Conservation (phyloP, 345 rosid species). For the Punica granatum region DNA sequence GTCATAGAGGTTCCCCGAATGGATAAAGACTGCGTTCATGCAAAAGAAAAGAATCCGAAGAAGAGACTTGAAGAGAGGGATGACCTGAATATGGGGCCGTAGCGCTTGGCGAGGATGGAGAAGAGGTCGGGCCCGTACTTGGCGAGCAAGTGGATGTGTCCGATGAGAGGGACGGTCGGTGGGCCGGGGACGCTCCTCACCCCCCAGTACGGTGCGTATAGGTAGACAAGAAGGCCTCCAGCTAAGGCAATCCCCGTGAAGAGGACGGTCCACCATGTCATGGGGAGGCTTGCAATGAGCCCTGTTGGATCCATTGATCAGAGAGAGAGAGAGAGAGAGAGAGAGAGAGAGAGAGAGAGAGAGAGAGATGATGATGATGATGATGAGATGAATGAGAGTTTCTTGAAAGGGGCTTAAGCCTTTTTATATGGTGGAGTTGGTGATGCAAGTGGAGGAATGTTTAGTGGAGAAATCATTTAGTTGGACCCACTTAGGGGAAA, state of each 20-base stretch:
- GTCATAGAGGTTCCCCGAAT: no score
- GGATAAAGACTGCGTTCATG: not conserved
- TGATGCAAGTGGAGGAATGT: not conserved
- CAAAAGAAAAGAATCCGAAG: not conserved
- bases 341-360: not conserved
- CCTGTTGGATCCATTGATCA: not conserved
- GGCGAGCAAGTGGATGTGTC: constrained; percentile 85
- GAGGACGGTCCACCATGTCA: constrained; percentile 1
- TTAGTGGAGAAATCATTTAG: not conserved
- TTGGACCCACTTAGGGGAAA: not conserved
- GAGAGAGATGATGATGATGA: not conserved
- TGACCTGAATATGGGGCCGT: constrained; percentile 91
- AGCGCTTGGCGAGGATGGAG: constrained; percentile 64
- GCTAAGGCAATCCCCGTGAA: constrained; percentile 8
- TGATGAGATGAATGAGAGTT: no score
- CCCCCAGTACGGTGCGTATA: constrained; percentile 51
- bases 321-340: not conserved
- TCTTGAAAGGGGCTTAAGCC: no score
- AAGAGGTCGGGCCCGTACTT: constrained; percentile 78
- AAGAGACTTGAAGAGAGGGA: not conserved
- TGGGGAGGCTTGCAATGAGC: not conserved
- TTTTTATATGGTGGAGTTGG: not conserved
- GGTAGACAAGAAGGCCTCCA: constrained; percentile 30
- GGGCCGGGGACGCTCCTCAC: constrained; percentile 61
- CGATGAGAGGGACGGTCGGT: constrained; percentile 41